Evolutionary conservation across 306 rosid species (phyloP).

Genomic region (Datisca glomerata): DNA sequence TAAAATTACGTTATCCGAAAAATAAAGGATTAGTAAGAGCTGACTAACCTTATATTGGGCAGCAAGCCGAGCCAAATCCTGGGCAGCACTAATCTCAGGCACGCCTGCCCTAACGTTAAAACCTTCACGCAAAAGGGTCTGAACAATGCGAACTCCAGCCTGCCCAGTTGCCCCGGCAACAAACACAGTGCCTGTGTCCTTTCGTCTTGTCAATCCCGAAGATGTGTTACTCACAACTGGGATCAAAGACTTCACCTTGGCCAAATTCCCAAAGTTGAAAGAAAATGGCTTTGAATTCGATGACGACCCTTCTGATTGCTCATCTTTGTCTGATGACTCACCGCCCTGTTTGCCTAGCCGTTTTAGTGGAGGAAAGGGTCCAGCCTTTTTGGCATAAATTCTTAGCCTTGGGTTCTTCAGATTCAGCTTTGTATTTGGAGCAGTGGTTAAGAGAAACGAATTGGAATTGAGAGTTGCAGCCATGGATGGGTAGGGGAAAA

Average conservation of each 20-base stretch:
- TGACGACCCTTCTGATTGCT: slow-evolving; percentile 17
- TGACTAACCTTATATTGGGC: slow-evolving; percentile 57
- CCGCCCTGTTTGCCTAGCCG: slow-evolving; percentile 43
- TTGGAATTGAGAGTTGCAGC: slow-evolving; percentile 64
- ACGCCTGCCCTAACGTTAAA: slow-evolving; percentile 91
- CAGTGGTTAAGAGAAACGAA: slow-evolving; percentile 40
- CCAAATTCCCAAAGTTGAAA: slow-evolving; percentile 51
- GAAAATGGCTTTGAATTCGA: slow-evolving; percentile 43
- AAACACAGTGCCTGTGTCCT: slow-evolving; percentile 70
- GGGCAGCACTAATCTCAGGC: slow-evolving; percentile 71
- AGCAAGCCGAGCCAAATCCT: slow-evolving; percentile 85
- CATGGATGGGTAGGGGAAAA: slow-evolving; percentile 24
- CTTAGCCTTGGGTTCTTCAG: slow-evolving; percentile 27
- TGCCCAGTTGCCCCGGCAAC: slow-evolving; percentile 88
- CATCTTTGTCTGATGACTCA: slow-evolving; percentile 23
- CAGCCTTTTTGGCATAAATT: slow-evolving; percentile 35
- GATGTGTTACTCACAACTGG: slow-evolving; percentile 37
- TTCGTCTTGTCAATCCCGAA: slow-evolving; percentile 51
- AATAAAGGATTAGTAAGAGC: not conserved
- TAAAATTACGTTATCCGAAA: not conserved
- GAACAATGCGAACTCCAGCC: slow-evolving; percentile 79
- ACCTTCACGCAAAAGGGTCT: slow-evolving; percentile 62
- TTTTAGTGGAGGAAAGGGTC: slow-evolving; percentile 43
- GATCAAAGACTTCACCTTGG: slow-evolving; percentile 59
- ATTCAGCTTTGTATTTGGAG: slow-evolving; percentile 30